Conservation (phyloP, 495 filamentous ascomycete genomes). For the Hyaloscypha hepaticicola region DNA sequence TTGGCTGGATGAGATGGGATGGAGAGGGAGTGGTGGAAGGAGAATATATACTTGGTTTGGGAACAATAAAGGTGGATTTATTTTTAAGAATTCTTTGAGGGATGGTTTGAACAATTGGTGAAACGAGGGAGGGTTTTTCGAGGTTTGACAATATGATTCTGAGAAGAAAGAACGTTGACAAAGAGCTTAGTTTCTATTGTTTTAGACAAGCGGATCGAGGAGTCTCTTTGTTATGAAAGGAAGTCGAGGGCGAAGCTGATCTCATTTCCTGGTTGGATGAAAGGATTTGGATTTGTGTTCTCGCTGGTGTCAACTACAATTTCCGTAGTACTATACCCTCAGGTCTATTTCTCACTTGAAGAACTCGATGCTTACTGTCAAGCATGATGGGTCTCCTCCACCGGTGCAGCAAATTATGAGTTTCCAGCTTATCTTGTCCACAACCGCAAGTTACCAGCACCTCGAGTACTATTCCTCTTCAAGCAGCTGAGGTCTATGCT, state of each 20-base stretch:
- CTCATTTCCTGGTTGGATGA: too few species aligned
- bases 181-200: background rate
- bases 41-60: background rate
- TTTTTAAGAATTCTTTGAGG: background rate
- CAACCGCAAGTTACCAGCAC: too few species aligned
- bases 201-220: background rate
- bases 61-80: background rate
- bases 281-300: too few species aligned
- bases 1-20: background rate
- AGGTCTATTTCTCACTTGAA: too few species aligned
- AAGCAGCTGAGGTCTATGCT: too few species aligned
- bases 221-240: background rate
- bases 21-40: background rate
- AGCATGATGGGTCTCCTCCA: too few species aligned
- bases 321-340: too few species aligned
- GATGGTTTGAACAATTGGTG: background rate
- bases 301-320: too few species aligned
- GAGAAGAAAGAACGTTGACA: background rate
- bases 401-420: too few species aligned
- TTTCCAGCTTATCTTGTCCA: too few species aligned
- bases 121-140: background rate
- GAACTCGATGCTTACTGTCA: too few species aligned
- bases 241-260: background rate
- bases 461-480: too few species aligned
- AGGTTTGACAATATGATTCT: background rate